Conservation (phyloP, 1,139 yeast species). For the Hanseniaspora gamundiae region DNA sequence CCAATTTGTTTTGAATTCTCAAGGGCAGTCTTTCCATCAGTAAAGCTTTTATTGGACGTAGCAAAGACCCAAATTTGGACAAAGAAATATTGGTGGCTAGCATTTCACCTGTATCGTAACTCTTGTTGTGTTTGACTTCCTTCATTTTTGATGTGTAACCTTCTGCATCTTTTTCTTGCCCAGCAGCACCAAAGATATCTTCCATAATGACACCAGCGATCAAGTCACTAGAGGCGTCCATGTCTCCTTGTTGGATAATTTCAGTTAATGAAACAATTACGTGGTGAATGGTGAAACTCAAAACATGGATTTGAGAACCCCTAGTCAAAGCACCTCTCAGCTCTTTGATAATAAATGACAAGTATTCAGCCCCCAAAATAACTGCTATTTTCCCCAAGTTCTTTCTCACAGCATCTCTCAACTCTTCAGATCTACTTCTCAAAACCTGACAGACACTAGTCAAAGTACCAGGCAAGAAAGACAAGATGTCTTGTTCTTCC, state of each 20-base stretch:
- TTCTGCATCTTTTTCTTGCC: slow-evolving; percentile 90
- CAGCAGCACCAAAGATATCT: slow-evolving; percentile 84
- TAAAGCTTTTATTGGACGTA: slow-evolving; percentile 59
- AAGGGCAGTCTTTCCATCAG: slow-evolving; percentile 53
- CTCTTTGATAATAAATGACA: slow-evolving; percentile 66
- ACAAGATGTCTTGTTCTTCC: slow-evolving; percentile 40
- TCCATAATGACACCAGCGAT: slow-evolving; percentile 76
- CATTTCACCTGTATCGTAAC: slow-evolving; percentile 79
- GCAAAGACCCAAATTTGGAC: slow-evolving; percentile 42
- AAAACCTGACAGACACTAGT: slow-evolving; percentile 80
- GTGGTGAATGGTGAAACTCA: slow-evolving; percentile 77
- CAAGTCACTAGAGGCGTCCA: slow-evolving; percentile 54
- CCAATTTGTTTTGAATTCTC: slow-evolving; percentile 63
- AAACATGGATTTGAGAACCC: slow-evolving; percentile 90
- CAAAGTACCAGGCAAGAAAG: slow-evolving; percentile 66
- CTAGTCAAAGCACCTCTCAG: slow-evolving; percentile 66
- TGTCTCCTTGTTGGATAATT: slow-evolving; percentile 50
- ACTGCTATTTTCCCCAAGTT: slow-evolving; percentile 54
- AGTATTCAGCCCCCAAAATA: slow-evolving; percentile 60
- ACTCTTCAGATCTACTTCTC: slow-evolving; percentile 75
- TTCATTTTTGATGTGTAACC: slow-evolving; percentile 80
- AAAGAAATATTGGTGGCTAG: slow-evolving; percentile 57
- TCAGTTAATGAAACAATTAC: slow-evolving; percentile 44
- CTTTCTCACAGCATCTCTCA: slow-evolving; percentile 79
- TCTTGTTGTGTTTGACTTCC: slow-evolving; percentile 81